These are phyloP conservation scores for Tuber indicum DNA, from an alignment of 495 filamentous ascomycete genomes.

Conservation along the genomic window DNA sequence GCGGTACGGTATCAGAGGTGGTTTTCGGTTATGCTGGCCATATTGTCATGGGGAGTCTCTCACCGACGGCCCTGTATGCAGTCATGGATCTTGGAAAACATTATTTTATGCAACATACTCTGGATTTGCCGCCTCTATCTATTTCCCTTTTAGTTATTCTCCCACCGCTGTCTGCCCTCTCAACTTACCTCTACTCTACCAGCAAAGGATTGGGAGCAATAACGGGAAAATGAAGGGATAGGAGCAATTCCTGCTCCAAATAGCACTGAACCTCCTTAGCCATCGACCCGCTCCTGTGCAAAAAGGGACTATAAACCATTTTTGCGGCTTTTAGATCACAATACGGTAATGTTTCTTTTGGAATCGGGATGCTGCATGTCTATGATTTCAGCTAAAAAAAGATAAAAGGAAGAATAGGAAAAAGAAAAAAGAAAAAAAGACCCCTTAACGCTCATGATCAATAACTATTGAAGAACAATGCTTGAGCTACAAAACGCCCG, in stretches of 20 bases:
- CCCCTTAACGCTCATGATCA: neutral
- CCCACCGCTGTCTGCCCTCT: neutral
- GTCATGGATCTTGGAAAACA: neutral
- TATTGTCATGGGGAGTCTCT: neutral
- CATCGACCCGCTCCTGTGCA: neutral
- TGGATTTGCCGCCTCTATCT: neutral
- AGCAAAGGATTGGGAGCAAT: neutral
- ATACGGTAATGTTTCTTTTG: neutral
- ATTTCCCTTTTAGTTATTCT: neutral
- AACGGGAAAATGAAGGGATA: neutral
- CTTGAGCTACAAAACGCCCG: neutral
- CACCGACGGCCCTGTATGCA: neutral
- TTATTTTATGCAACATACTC: neutral
- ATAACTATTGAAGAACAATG: neutral
- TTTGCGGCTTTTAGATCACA: neutral
- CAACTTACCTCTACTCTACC: neutral
- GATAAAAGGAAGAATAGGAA: neutral
- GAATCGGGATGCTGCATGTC: neutral
- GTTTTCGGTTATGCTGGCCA: neutral
- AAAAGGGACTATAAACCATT: neutral
- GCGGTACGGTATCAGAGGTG: neutral
- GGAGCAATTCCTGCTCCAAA: neutral
- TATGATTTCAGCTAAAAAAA: conserved; percentile 2
- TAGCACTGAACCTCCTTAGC: neutral
- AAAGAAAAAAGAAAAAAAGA: neutral